A percentile compares a stretch with the other conserved stretches of the same genome.
Evolutionary conservation across 345 rosid species (phyloP).

Genomic region (Brassica napus): DNA sequence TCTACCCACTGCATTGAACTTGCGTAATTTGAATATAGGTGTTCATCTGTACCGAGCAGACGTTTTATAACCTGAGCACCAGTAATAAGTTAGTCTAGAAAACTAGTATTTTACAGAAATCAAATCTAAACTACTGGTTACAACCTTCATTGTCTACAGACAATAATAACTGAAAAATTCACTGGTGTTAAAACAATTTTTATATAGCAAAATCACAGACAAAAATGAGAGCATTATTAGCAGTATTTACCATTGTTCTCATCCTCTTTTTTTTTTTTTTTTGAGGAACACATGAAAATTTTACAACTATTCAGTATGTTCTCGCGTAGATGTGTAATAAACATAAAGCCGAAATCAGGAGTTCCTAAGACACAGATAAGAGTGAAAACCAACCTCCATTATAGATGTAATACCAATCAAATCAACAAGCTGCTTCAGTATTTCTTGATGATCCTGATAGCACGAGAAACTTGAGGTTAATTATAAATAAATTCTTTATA

Average conservation of each 20-base stretch:
- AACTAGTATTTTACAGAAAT: neutral
- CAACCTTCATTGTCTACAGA: constrained; percentile 11
- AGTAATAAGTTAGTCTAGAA: constrained; percentile 22
- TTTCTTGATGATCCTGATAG: constrained; percentile 71
- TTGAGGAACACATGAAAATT: constrained; percentile 1
- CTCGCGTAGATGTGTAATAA: neutral
- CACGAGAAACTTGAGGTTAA: constrained; percentile 31
- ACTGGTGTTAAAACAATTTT: neutral
- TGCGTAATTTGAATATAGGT: constrained; percentile 64
- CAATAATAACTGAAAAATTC: neutral
- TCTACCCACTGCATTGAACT: constrained; percentile 88
- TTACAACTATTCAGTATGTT: constrained; percentile 11
- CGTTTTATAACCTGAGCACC: constrained; percentile 75
- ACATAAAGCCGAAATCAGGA: neutral
- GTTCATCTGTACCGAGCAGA: constrained; percentile 88
- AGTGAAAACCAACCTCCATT: constrained; percentile 76
- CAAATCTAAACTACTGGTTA: neutral
- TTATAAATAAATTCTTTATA: constrained; percentile 7
- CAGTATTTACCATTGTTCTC: constrained; percentile 5
- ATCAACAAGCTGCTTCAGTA: constrained; percentile 71
- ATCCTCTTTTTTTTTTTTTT: neutral
- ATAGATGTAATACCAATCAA: constrained; percentile 90
- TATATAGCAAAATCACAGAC: neutral
- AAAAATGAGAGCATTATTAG: constrained; percentile 8
- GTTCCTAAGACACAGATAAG: constrained; percentile 2